phyloP scores from a whole-genome alignment of 768 basidiomycete species.

The Ramaria sp. region DNA sequence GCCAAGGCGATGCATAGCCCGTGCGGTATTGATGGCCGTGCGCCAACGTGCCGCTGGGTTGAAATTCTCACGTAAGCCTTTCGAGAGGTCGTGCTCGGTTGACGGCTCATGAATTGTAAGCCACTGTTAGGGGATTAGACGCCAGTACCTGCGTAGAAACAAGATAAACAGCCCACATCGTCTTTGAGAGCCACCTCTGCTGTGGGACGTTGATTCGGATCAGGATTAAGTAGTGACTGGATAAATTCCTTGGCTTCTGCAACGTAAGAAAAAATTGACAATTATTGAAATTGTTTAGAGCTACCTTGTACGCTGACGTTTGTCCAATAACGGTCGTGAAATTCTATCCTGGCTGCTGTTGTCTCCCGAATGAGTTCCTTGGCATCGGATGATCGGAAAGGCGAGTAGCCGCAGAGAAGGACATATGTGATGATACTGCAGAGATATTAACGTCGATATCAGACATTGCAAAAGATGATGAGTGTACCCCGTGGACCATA shows the following conservation, averaged over 20 bases:
- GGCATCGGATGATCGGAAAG: slow-evolving; percentile 79
- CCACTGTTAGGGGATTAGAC: slow-evolving; percentile 41
- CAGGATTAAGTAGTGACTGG: slow-evolving; percentile 52
- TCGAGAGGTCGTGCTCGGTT: slow-evolving; percentile 61
- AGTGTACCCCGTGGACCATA: slow-evolving; percentile 85
- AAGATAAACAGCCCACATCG: slow-evolving; percentile 33
- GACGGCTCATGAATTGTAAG: slow-evolving; percentile 55
- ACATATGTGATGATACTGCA: slow-evolving; percentile 88
- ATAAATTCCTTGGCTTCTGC: slow-evolving; percentile 77
- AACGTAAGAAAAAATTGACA: not conserved
- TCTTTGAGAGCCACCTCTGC: slow-evolving; percentile 61
- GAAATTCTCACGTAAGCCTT: slow-evolving; percentile 75
- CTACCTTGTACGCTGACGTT: slow-evolving; percentile 73
- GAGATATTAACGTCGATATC: not conserved
- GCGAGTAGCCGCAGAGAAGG: slow-evolving; percentile 88
- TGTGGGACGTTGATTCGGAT: slow-evolving; percentile 63
- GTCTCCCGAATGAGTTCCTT: slow-evolving; percentile 74
- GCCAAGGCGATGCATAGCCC: slow-evolving; percentile 22
- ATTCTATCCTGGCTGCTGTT: slow-evolving; percentile 74
- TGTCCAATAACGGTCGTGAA: slow-evolving; percentile 92
- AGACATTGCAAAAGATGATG: not conserved
- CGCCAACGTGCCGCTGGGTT: slow-evolving; percentile 67
- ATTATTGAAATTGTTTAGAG: slow-evolving; percentile 8
- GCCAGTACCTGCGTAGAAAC: not conserved
- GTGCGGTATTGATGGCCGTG: slow-evolving; percentile 48